Conservation (phyloP, 2,329 filamentous ascomycete species). For the Knufia fluminis region DNA sequence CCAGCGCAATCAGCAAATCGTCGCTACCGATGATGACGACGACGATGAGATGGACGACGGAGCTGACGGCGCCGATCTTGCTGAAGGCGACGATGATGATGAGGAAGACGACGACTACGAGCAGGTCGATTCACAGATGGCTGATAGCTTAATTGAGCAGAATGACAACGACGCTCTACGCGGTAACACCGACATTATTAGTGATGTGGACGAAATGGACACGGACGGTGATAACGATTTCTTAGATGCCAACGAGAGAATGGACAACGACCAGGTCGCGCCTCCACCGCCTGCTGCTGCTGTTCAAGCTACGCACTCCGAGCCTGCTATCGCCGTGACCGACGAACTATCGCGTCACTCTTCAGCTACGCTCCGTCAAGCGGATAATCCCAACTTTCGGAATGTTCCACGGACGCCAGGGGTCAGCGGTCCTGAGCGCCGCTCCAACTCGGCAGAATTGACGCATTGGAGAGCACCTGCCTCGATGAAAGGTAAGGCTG, state of each 20-base stretch:
- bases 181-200: slow-evolving; percentile 25
- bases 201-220: slow-evolving; percentile 36
- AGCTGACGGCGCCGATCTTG: slow-evolving; percentile 29
- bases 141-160: not conserved
- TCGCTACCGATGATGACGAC: slow-evolving; percentile 26
- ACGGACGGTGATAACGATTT: slow-evolving; percentile 52
- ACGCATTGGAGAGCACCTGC: slow-evolving; percentile 15
- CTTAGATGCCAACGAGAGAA: slow-evolving; percentile 66
- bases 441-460: slow-evolving; percentile 15
- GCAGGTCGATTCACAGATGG: slow-evolving; percentile 12
- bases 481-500: slow-evolving; percentile 25
- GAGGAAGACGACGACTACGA: slow-evolving; percentile 39
- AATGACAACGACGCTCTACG: slow-evolving; percentile 13
- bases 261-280: slow-evolving; percentile 61
- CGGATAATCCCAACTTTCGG: slow-evolving; percentile 39
- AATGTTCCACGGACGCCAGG: slow-evolving; percentile 77
- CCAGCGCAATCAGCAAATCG: slow-evolving; percentile 33
- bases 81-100: slow-evolving; percentile 35
- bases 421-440: slow-evolving; percentile 17
- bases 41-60: slow-evolving; percentile 29
- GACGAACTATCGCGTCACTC: slow-evolving; percentile 14
- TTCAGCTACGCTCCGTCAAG: slow-evolving; percentile 9
- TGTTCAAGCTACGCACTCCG: slow-evolving; percentile 10
- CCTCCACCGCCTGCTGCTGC: slow-evolving; percentile 48
- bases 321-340: slow-evolving; percentile 9